Base-by-base conservation (phyloP, 192 early-diverging fungal genomes). In the Martensiomyces pterosporus region DNA sequence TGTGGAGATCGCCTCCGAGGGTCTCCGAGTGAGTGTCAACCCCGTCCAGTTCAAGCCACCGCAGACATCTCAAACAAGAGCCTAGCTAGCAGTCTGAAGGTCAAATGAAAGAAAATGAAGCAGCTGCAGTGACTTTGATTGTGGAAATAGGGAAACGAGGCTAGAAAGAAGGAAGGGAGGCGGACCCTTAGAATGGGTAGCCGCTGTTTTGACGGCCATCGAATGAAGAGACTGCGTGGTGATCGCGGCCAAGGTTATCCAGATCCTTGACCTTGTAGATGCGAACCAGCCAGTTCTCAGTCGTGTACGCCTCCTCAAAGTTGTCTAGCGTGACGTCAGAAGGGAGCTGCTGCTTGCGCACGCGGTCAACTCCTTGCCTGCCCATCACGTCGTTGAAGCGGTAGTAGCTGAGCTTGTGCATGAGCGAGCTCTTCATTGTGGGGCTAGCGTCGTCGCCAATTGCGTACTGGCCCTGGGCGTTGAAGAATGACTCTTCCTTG, bases 341-440 rank as follows among this genome's bases (percentile, higher is more conserved):
- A 2, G 93, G 87, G 56, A 98, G 79, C 24, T 64, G 62, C 13
- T 85, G 77, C 18, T 79, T 70, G 23, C 97, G 87, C 27, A 98
- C 96, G 35, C 89, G 88, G 56, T 99, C 97, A 9, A 82, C 77
- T 4, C 71, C 81, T 14, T 59, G 76, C 0, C 84, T 80, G 15
- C 87, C 85, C 69, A 90, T 92, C 14, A 97, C 73, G 37, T 98
- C 94, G 26, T 71, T 58, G 51, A 97, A 98, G 25, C 96, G 83
- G 62, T 99, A 95, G 68, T 97, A 99, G 23, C 80, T 84, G 81
- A 97, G 82, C 81, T 98, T 98, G 71, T 98, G 97, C 90, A 99
- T 89, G 23, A 99, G 50, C 22, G 85, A 89, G 39, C 90, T 81
- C 52, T 79, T 82, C 96, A 99, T 98, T 25, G 94, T 81, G 21